Evolutionary conservation across 176 grass and related monocot species (phyloP).

Genomic region (Typha latifolia): DNA sequence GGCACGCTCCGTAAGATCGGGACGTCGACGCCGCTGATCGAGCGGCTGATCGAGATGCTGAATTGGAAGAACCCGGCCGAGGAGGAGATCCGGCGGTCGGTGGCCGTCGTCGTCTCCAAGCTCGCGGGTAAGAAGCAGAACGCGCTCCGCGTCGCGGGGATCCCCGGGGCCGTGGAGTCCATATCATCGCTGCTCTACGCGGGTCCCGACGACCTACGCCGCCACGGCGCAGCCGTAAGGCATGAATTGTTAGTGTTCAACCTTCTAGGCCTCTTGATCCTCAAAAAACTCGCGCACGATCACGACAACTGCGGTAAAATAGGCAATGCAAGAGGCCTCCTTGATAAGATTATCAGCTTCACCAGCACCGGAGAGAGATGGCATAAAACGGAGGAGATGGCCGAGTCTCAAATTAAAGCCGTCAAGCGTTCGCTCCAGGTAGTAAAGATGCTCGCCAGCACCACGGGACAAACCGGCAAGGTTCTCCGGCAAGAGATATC

Average conservation of each 20-base stretch:
- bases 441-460: slow-evolving; percentile 42
- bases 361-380: slow-evolving; percentile 22
- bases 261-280: slow-evolving; percentile 39
- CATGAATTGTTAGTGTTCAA: slow-evolving; percentile 42
- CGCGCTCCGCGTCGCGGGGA: slow-evolving; percentile 41
- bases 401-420: slow-evolving; percentile 17
- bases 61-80: slow-evolving; percentile 46
- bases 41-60: slow-evolving; percentile 42
- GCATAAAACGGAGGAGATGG: not conserved
- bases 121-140: slow-evolving; percentile 45
- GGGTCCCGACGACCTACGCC: not conserved
- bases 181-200: slow-evolving; percentile 49
- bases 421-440: slow-evolving; percentile 40
- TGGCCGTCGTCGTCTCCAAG: slow-evolving; percentile 35
- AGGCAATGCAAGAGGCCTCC: slow-evolving; percentile 33
- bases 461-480: slow-evolving; percentile 35
- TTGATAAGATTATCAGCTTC: slow-evolving; percentile 49
- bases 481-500: slow-evolving; percentile 34
- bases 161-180: slow-evolving; percentile 59
- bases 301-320: slow-evolving; percentile 61
- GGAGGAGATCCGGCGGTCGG: slow-evolving; percentile 34
- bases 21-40: slow-evolving; percentile 21
- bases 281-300: slow-evolving; percentile 44
- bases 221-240: not conserved
- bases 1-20: slow-evolving; percentile 44